A percentile compares a stretch with the other conserved stretches of the same genome.
Evolutionary conservation across 164 flowering plant genomes (phyloP).

Genomic region (Akebia trifoliata): DNA sequence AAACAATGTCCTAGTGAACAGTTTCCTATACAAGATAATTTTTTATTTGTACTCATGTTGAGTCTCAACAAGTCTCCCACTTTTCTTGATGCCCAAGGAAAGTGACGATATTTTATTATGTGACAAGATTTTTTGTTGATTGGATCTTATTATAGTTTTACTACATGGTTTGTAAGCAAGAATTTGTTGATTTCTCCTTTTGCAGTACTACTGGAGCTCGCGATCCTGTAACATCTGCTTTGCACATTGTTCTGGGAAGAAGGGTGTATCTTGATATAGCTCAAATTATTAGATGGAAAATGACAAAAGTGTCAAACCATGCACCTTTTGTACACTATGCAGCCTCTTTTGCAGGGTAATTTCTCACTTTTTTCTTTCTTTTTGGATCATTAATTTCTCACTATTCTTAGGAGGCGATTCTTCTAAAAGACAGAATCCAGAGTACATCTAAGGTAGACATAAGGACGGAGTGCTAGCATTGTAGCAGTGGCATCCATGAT

Average conservation of each 20-base stretch:
- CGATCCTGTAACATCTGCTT: slow-evolving; percentile 91
- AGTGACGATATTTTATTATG: not conserved
- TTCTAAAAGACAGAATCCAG: too few species aligned
- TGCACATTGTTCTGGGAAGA: slow-evolving; percentile 90
- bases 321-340: slow-evolving; percentile 84
- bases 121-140: not conserved
- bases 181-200: slow-evolving; percentile 5
- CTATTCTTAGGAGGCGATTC: too few species aligned
- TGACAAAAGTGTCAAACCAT: slow-evolving; percentile 44
- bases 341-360: slow-evolving; percentile 93
- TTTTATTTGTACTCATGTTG: not conserved
- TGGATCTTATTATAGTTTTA: not conserved
- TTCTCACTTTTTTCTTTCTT: slow-evolving; percentile 1
- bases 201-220: slow-evolving; percentile 90
- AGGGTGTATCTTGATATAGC: slow-evolving; percentile 75
- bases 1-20: not conserved
- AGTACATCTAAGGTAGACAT: too few species aligned
- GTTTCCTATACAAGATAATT: not conserved
- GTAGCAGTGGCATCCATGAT: too few species aligned
- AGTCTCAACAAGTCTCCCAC: not conserved
- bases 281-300: slow-evolving; percentile 91
- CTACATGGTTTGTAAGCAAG: not conserved
- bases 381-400: too few species aligned
- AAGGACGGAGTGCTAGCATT: too few species aligned
- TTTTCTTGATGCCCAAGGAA: not conserved